Percentiles rank a stretch among this genome's conserved stretches.
Conservation (phyloP, 1,284 basidiomycete species). For the Sporisorium reilianum region DNA sequence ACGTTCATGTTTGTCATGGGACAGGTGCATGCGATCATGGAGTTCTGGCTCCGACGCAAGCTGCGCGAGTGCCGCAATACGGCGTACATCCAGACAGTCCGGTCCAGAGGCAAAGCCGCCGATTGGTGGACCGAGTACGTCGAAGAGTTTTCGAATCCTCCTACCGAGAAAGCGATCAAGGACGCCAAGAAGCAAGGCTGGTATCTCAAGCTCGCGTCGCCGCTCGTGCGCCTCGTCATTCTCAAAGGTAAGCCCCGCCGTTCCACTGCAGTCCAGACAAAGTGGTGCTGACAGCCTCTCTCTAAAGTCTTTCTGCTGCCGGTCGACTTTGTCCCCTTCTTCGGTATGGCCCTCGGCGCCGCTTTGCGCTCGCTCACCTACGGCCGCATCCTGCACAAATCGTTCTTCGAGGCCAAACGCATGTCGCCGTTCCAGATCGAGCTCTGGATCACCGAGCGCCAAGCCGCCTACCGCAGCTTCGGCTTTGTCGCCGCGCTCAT, state of each 20-base stretch:
- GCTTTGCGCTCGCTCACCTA: slow-evolving; percentile 55
- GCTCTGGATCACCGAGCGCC: slow-evolving; percentile 65
- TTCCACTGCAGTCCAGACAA: no score
- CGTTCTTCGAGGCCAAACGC: slow-evolving; percentile 63
- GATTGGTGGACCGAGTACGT: slow-evolving; percentile 67
- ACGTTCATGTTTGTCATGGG: slow-evolving; percentile 64
- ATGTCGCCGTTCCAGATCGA: slow-evolving; percentile 64
- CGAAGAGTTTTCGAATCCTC: slow-evolving; percentile 66
- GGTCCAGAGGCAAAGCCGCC: slow-evolving; percentile 58
- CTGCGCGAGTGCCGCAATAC: slow-evolving; percentile 53
- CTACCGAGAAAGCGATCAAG: slow-evolving; percentile 55
- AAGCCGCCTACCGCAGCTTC: slow-evolving; percentile 58
- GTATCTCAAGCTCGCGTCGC: slow-evolving; percentile 54
- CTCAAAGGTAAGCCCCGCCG: slow-evolving; percentile 42
- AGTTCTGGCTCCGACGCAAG: slow-evolving; percentile 61
- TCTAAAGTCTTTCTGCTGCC: slow-evolving; percentile 60
- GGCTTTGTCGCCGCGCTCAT: slow-evolving; percentile 62
- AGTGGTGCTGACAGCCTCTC: no score
- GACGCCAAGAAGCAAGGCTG: slow-evolving; percentile 55
- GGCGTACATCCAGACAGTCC: slow-evolving; percentile 63
- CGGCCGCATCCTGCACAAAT: slow-evolving; percentile 46
- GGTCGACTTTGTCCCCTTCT: slow-evolving; percentile 63
- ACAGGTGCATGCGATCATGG: slow-evolving; percentile 63
- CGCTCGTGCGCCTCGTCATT: slow-evolving; percentile 52
- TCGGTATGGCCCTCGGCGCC: slow-evolving; percentile 54